Evolutionary conservation across 495 filamentous ascomycete genomes (phyloP), one percentile per base, ranked within the genome.

Genomic region (Xanthoparmelia taractica): DNA sequence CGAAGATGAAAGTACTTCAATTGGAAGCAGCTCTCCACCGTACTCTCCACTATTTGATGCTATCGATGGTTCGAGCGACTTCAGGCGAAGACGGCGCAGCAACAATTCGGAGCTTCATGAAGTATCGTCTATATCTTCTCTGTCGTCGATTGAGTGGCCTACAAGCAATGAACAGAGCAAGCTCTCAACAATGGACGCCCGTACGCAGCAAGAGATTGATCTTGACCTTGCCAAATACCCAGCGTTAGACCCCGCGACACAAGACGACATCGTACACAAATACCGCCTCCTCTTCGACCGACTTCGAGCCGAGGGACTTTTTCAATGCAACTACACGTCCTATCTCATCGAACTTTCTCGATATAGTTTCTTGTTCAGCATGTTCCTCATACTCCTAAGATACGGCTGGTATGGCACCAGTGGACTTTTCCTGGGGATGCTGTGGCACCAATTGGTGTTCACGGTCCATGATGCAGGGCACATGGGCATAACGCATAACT

Each of bases 401-500:
- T 77, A 76, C 70, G 82, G 82, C 18, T 96, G 90, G 89, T 98
- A 91, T 72, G 80, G 74, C 34, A 76, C 77, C 4, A 90, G 88
- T 48, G 92, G 84, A 8, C 76, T 91, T 61, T 93, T 85, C 69
- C 78, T 97, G 48, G 94, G 93, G 25, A 78, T 82, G 55, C 84
- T 96, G 70, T 98, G 94, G 94, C 94, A 98, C 70, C 94, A 98
- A 70, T 83, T 97, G 36, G 89, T 94, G 50, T 98, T 98, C 75
- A 86, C 88, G 8, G 94, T 91, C 66, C 94, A 98, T 78, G 94
- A 98, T 81, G 91, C 94, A 43, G 92, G 92, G 8, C 94, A 98
- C 74, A 96, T 96, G 88, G 94, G 89, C 63, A 97, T 98, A 66
- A 98, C 94, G 36, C 94, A 97, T 71, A 75, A 85, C 69, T 97